Conservation (phyloP, 2,329 filamentous ascomycete species). For the Talaromyces sp. region DNA sequence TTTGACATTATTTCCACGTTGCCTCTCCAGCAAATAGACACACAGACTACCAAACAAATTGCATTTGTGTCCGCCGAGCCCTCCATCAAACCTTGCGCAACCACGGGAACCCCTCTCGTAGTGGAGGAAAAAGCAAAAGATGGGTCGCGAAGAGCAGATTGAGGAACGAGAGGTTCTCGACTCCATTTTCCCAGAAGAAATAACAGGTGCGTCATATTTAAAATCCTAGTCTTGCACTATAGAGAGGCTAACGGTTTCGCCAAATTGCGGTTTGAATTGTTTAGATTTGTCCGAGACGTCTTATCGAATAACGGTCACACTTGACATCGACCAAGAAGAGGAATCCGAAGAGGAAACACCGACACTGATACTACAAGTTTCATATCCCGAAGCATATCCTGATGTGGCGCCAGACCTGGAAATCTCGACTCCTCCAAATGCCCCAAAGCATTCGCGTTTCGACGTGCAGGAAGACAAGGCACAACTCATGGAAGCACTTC, state of each 20-base stretch:
- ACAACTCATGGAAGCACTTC: conserved; percentile 63
- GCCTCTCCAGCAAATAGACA: background rate
- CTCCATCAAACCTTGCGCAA: background rate
- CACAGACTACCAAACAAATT: background rate
- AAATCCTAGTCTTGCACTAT: background rate
- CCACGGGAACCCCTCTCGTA: background rate
- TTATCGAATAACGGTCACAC: conserved; percentile 77
- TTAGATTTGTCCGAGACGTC: conserved; percentile 84
- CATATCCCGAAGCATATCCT: conserved; percentile 86
- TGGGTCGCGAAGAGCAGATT: conserved; percentile 73
- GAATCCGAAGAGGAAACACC: conserved; percentile 58
- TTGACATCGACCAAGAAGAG: conserved; percentile 69
- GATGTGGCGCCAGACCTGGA: conserved; percentile 81
- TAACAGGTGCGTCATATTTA: conserved; percentile 60
- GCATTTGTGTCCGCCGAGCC: background rate
- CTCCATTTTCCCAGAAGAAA: conserved; percentile 97
- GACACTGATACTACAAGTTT: conserved; percentile 73
- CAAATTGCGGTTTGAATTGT: conserved; percentile 14
- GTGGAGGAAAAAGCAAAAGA: conserved; percentile 23
- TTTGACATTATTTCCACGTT: background rate
- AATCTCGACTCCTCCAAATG: conserved; percentile 67
- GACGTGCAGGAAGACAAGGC: conserved; percentile 76
- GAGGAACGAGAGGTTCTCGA: conserved; percentile 97
- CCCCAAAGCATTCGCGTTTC: conserved; percentile 65
- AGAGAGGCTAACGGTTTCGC: background rate